These are phyloP conservation scores for Mycena amicta DNA, from an alignment of 768 basidiomycete genomes.

Conservation along the genomic window DNA sequence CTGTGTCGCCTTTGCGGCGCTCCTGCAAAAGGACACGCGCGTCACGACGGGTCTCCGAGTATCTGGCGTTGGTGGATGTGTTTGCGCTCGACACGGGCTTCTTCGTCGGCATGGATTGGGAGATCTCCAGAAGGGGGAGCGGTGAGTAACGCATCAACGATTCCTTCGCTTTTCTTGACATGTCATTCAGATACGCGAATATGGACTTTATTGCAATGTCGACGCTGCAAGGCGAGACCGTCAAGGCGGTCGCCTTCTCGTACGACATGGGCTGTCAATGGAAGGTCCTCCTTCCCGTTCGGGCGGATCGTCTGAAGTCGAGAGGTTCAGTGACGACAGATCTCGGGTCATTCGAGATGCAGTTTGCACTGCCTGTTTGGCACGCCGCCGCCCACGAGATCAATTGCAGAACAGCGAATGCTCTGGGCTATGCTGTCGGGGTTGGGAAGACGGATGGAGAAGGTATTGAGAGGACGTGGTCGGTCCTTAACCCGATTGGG, in stretches of 20 bases:
- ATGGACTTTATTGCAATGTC: neutral
- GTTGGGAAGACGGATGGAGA: too few relatives aligned
- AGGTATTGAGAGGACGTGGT: constrained; percentile 32
- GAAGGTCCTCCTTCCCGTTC: neutral
- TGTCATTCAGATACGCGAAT: neutral
- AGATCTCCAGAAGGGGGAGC: neutral
- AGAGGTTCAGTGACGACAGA: neutral
- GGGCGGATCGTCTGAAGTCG: too few relatives aligned
- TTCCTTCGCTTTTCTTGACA: neutral
- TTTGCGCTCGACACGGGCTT: neutral
- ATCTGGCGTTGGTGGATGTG: neutral
- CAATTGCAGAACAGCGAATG: constrained; percentile 1
- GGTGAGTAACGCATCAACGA: neutral
- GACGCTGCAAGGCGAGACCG: neutral
- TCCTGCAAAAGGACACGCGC: neutral
- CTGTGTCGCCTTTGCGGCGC: neutral
- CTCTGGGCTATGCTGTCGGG: too few relatives aligned
- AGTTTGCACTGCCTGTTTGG: neutral
- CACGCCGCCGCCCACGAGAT: too few relatives aligned
- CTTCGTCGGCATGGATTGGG: neutral
- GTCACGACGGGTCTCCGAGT: neutral
- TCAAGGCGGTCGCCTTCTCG: neutral
- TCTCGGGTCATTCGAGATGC: neutral
- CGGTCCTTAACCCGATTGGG: constrained; percentile 24
- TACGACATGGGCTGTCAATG: neutral